A percentile compares a stretch with the other conserved stretches of the same genome.
These are phyloP conservation scores for Wickerhamiella shivajii DNA, from an alignment of 805 yeast genomes.

Conservation along the genomic window DNA sequence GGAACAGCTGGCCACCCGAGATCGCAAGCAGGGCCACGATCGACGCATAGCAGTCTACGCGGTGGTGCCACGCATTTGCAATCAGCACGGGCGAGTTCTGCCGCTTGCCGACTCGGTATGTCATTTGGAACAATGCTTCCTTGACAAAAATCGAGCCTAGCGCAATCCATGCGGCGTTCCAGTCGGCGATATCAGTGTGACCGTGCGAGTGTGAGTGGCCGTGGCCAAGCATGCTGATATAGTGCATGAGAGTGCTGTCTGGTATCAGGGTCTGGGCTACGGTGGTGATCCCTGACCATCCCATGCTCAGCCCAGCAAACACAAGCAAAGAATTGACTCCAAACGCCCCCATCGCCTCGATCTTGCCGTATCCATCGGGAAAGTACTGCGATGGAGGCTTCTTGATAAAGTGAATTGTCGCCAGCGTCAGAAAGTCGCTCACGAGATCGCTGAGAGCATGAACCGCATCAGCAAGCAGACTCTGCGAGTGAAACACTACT, in stretches of 20 bases:
- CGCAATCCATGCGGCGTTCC: conserved; percentile 96
- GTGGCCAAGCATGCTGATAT: conserved; percentile 26
- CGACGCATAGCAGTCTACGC: conserved; percentile 87
- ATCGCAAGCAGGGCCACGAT: conserved; percentile 82
- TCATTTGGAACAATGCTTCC: conserved; percentile 76
- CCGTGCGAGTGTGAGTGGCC: conserved; percentile 29
- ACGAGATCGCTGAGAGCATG: conserved; percentile 86
- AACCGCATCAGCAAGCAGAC: conserved; percentile 84
- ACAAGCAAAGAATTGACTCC: conserved; percentile 73
- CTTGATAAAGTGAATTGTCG: conserved; percentile 67
- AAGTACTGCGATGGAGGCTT: conserved; percentile 43
- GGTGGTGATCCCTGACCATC: conserved; percentile 58
- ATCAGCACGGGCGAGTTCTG: conserved; percentile 77
- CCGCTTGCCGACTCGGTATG: conserved; percentile 61
- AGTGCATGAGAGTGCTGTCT: conserved; percentile 8
- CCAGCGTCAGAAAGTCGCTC: conserved; percentile 76
- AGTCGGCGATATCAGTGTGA: conserved; percentile 37
- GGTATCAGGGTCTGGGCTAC: conserved; percentile 15
- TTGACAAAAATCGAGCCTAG: conserved; percentile 74
- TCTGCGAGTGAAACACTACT: conserved; percentile 82
- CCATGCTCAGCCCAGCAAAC: conserved; percentile 83
- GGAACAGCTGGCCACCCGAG: conserved; percentile 64
- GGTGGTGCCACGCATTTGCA: conserved; percentile 98
- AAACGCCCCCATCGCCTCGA: conserved; percentile 83
- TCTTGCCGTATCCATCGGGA: conserved; percentile 85